phyloP scores from a whole-genome alignment of 78 protist genomes.

The Dictyostelium discoideum region dicty_2.7 NC_007090.3:2106001-2106500 shows the following conservation, averaged over 20 bases:
- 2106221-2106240: conserved; percentile 53
- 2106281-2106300: conserved; percentile 39
- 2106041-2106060: background rate
- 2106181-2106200: conserved; percentile 75
- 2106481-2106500: conserved; percentile 47
- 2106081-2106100: background rate
- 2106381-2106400: background rate
- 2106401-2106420: conserved; percentile 46
- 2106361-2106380: conserved; percentile 23
- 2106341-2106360: conserved; percentile 34
- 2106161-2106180: conserved; percentile 75
- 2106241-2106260: conserved; percentile 63
- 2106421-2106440: conserved; percentile 47
- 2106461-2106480: conserved; percentile 43
- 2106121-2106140: conserved; percentile 1
- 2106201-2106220: conserved; percentile 60
- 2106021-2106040: conserved; percentile 1
- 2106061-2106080: background rate
- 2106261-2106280: conserved; percentile 29
- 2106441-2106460: conserved; percentile 1
- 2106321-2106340: conserved; percentile 49
- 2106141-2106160: conserved; percentile 33
- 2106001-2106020: background rate
- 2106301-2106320: conserved; percentile 43
- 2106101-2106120: background rate